phyloP scores from a whole-genome alignment of 495 filamentous ascomycete genomes.

The Hyaloscypha hepaticicola region DNA sequence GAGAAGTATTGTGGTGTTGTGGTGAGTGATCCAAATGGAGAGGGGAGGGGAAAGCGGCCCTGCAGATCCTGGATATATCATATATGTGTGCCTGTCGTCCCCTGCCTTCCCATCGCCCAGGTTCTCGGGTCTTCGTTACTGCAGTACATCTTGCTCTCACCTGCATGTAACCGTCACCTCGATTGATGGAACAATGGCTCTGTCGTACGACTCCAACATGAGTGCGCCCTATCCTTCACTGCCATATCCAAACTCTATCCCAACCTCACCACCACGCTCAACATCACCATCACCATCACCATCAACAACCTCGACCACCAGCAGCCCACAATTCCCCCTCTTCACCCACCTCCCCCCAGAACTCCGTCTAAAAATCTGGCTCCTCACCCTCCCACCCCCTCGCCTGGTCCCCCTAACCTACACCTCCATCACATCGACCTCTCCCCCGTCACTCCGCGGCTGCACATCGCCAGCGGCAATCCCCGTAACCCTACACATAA shows the following conservation, averaged over 20 bases:
- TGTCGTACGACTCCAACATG: neutral
- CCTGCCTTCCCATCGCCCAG: slow-evolving; percentile 8
- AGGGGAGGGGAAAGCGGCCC: neutral
- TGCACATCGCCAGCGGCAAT: slow-evolving; percentile 15
- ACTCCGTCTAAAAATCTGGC: slow-evolving; percentile 48
- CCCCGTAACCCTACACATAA: slow-evolving; percentile 11
- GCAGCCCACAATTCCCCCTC: slow-evolving; percentile 38
- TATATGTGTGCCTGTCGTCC: slow-evolving; percentile 8
- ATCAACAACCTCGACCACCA: slow-evolving; percentile 31
- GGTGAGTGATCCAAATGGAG: neutral
- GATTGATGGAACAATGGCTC: neutral
- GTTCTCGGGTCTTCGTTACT: slow-evolving; percentile 10
- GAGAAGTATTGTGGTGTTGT: neutral
- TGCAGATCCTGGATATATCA: neutral
- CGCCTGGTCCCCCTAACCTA: slow-evolving; percentile 18
- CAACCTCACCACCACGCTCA: neutral
- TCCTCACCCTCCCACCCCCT: slow-evolving; percentile 37
- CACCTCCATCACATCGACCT: neutral
- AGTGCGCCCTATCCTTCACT: neutral
- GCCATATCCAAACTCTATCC: slow-evolving; percentile 21
- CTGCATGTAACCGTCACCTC: neutral
- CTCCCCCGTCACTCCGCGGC: neutral
- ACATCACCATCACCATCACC: slow-evolving; percentile 19
- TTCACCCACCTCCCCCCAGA: slow-evolving; percentile 45
- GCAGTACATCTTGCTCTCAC: slow-evolving; percentile 2